These are phyloP conservation scores for Tetrapisispora nanseiensis DNA, from an alignment of 805 yeast species.

Conservation along the genomic window DNA sequence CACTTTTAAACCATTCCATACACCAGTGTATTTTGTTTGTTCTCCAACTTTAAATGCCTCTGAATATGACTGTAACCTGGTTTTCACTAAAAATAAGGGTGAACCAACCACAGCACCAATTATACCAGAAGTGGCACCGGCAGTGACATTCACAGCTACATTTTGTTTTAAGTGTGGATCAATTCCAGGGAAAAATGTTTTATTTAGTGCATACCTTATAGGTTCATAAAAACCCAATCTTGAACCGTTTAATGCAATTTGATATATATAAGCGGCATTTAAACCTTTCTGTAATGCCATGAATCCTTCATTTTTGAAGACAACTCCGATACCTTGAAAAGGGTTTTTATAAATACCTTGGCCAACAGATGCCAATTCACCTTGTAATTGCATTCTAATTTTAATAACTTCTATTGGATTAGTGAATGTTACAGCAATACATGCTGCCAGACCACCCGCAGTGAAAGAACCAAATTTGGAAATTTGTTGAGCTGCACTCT, in stretches of 20 bases:
- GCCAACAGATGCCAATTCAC: constrained; percentile 58
- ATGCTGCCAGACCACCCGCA: constrained; percentile 92
- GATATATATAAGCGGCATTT: constrained; percentile 81
- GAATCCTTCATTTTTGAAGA: constrained; percentile 73
- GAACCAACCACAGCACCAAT: constrained; percentile 87
- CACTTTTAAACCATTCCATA: constrained; percentile 55
- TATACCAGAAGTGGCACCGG: constrained; percentile 80
- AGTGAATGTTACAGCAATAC: constrained; percentile 95
- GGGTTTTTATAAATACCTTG: constrained; percentile 69
- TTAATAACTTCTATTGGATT: constrained; percentile 93
- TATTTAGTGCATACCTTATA: constrained; percentile 50
- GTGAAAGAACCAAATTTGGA: constrained; percentile 68
- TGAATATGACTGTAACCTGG: constrained; percentile 93
- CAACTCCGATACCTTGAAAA: constrained; percentile 66
- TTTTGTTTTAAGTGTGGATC: constrained; percentile 43
- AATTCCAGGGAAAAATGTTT: constrained; percentile 39
- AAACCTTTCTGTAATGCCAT: constrained; percentile 86
- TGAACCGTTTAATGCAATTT: constrained; percentile 86
- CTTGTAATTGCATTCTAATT: constrained; percentile 94
- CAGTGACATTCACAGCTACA: constrained; percentile 51
- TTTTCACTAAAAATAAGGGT: constrained; percentile 85
- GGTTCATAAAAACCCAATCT: constrained; percentile 94
- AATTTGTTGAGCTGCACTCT: constrained; percentile 47
- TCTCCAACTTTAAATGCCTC: constrained; percentile 64
- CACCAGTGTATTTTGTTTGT: constrained; percentile 76